These are phyloP conservation scores for Termitomyces sp. DNA, from an alignment of 768 basidiomycete species.

Conservation along the genomic window DNA sequence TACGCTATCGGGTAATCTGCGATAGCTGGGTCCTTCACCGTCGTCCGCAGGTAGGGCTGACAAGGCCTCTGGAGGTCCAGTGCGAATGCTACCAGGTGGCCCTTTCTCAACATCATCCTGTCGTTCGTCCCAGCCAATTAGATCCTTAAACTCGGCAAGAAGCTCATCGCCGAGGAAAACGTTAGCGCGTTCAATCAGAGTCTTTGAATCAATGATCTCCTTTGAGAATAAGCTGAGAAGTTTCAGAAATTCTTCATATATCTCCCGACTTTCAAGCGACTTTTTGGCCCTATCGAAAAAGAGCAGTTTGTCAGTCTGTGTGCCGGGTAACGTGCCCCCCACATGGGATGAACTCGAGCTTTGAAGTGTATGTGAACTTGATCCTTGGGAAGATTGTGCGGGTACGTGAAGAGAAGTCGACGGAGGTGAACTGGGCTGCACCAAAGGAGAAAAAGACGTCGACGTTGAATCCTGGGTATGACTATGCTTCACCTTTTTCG, in stretches of 20 bases:
- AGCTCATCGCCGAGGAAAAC: conserved; percentile 83
- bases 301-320: conserved; percentile 68
- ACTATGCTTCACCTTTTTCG: conserved; percentile 59
- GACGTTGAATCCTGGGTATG: conserved; percentile 58
- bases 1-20: conserved; percentile 82
- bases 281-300: conserved; percentile 96
- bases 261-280: conserved; percentile 64
- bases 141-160: conserved; percentile 76
- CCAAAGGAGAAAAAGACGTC: conserved; percentile 46
- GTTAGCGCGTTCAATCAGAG: conserved; percentile 75
- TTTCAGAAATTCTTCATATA: conserved; percentile 93
- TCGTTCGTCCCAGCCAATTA: conserved; percentile 77
- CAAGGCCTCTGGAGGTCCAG: conserved; percentile 69
- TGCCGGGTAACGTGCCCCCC: conserved; percentile 25
- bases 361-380: conserved; percentile 17
- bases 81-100: conserved; percentile 74
- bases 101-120: conserved; percentile 57
- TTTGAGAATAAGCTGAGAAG: conserved; percentile 85
- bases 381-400: conserved; percentile 14
- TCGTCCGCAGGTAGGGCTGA: conserved; percentile 77
- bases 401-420: conserved; percentile 24
- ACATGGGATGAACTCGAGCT: conserved; percentile 20
- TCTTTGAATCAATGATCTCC: conserved; percentile 84
- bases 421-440: conserved; percentile 38
- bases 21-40: conserved; percentile 91